These are phyloP conservation scores for Dalbergia cochinchinensis DNA, from an alignment of 306 rosid species.

Conservation along the genomic window DNA sequence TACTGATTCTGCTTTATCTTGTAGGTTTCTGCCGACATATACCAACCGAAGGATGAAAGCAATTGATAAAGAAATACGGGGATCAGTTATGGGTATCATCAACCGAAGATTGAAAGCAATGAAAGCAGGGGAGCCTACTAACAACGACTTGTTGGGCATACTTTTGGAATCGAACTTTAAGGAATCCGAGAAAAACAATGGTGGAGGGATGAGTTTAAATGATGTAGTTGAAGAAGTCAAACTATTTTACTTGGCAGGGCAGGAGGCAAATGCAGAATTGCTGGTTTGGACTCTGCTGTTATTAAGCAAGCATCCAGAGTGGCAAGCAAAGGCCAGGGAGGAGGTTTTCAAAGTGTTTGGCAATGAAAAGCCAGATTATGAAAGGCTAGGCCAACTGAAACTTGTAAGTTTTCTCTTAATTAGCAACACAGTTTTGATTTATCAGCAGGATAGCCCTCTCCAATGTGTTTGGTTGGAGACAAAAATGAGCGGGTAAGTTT, in stretches of 20 bases:
- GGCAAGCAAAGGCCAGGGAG: slow-evolving; percentile 52
- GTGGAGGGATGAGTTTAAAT: slow-evolving; percentile 55
- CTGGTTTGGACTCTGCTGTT: slow-evolving; percentile 51
- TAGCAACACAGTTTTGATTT: neutral
- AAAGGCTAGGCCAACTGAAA: slow-evolving; percentile 50
- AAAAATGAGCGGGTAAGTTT: no score
- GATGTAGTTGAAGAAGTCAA: slow-evolving; percentile 54
- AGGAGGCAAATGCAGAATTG: slow-evolving; percentile 54
- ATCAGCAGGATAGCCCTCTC: neutral
- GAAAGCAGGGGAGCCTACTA: slow-evolving; percentile 50
- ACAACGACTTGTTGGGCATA: slow-evolving; percentile 52
- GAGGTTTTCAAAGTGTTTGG: slow-evolving; percentile 52
- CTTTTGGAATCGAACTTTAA: slow-evolving; percentile 54
- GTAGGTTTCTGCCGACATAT: slow-evolving; percentile 52
- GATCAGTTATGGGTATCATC: slow-evolving; percentile 47
- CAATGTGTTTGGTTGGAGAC: no score
- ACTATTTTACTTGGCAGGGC: slow-evolving; percentile 53
- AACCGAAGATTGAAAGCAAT: slow-evolving; percentile 52
- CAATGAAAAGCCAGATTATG: slow-evolving; percentile 48
- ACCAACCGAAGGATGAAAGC: slow-evolving; percentile 58
- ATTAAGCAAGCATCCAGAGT: slow-evolving; percentile 49
- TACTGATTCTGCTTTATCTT: slow-evolving; percentile 6
- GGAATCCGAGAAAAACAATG: slow-evolving; percentile 48
- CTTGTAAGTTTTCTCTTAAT: slow-evolving; percentile 40
- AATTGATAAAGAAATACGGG: slow-evolving; percentile 51